Evolutionary conservation across 2,329 filamentous ascomycete species (phyloP), one percentile per base, ranked within the genome.

Genomic region (Paraphoma sp.): DNA sequence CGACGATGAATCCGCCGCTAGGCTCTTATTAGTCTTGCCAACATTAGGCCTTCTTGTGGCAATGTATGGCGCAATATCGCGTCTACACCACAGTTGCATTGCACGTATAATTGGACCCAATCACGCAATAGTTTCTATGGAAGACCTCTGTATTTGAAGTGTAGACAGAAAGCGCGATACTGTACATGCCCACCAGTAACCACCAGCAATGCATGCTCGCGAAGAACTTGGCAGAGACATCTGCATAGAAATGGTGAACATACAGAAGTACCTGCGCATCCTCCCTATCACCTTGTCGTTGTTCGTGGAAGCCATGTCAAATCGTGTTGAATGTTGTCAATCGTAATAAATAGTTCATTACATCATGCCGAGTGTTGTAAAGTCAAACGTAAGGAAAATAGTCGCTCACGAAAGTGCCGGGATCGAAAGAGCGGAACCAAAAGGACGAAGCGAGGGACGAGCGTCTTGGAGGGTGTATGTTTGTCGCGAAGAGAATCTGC

Each of bases 361-460:
- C 12, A 58, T 57, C 33, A 40, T 41, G 36, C 18, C 16, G 41
- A 16, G 31, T 23, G 23, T 23, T 46, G 36, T 36, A 47, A 45
- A 51, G 45, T 31, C 41, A 46, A n/a, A 6, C 11, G 40, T 17
- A 33, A 49, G 51, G 28, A 59, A 31, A 53, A 36, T 47, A 45
- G 44, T 56, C 43, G 52, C 49, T 47, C 23, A 30, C 31, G 53
- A 38, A 33, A 58, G 49, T 11, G 41, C 53, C 54, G 53, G 48
- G 54, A 62, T 65, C 52, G 54, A 49, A 55, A 52, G 54, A 57
- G 18, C 57, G 57, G 61, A 62, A 61, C 47, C 64, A 69, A 66
- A 60, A 42, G 51, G 17, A 47, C 30, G 56, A 59, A 73, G 61
- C 62, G 67, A 69, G 60, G 38, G 59, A 44, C 54, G 45, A 42